phyloP scores from a whole-genome alignment of 495 filamentous ascomycete genomes.

The Penicillium parvum region DNA sequence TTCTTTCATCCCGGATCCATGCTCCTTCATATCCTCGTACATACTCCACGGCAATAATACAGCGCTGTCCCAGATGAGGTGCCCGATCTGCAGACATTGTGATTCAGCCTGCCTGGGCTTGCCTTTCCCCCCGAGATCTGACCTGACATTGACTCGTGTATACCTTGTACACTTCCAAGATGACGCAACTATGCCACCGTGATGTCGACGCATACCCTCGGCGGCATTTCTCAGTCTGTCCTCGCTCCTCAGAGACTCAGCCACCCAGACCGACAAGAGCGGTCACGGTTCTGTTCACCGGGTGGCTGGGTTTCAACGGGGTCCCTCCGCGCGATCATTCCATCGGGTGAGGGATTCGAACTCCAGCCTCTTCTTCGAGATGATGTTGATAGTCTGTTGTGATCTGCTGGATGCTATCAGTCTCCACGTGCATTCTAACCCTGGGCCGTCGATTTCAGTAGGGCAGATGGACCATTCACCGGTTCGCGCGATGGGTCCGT shows the following conservation, averaged over 20 bases:
- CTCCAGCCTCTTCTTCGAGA: no score
- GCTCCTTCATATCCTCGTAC: no score
- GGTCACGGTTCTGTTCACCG: not conserved
- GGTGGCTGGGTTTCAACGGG: not conserved
- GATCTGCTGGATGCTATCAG: not conserved
- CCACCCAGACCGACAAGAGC: no score
- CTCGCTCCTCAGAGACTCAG: conserved; percentile 2
- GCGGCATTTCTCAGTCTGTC: not conserved
- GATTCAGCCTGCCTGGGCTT: no score
- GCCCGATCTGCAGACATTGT: no score
- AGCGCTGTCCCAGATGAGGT: no score
- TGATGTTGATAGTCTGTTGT: not conserved
- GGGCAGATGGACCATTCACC: conserved; percentile 14
- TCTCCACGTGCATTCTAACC: conserved; percentile 4
- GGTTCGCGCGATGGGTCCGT: conserved; percentile 13
- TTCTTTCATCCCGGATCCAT: no score
- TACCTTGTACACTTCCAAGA: no score
- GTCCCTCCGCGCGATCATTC: not conserved
- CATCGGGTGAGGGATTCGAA: no score
- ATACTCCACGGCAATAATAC: no score
- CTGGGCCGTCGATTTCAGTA: conserved; percentile 6
- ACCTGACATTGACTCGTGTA: no score
- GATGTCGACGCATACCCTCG: not conserved
- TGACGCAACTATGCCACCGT: not conserved
- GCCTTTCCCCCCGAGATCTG: no score